A percentile compares a stretch with the other conserved stretches of the same genome.
Evolutionary conservation across 768 basidiomycete species (phyloP).

Genomic region (Psilocybe cyanescens): DNA sequence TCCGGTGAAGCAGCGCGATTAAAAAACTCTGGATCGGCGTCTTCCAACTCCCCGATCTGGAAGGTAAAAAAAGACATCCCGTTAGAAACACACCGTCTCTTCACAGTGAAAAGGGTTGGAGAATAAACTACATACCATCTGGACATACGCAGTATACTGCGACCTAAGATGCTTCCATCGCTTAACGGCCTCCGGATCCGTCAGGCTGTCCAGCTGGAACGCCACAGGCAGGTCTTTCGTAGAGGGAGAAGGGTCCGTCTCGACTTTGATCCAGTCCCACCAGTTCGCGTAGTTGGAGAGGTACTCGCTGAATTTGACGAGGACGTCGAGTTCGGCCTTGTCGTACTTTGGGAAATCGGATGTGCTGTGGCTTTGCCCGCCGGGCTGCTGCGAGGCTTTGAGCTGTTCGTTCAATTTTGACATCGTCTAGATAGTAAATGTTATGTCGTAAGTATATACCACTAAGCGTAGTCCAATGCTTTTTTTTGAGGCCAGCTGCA

Average conservation of each 20-base stretch:
- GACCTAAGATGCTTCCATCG: constrained; percentile 10
- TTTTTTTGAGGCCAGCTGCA: too few relatives aligned
- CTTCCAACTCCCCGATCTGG: constrained; percentile 13
- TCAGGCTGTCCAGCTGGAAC: constrained; percentile 6
- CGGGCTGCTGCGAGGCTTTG: neutral
- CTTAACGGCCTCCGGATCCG: constrained; percentile 7
- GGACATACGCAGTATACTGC: constrained; percentile 17
- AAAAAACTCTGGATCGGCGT: constrained; percentile 13
- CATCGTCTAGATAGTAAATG: neutral
- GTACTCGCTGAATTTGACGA: constrained; percentile 13
- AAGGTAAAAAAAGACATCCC: too few relatives aligned
- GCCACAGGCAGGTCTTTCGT: neutral
- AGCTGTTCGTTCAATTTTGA: neutral
- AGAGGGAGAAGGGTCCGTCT: constrained; percentile 7
- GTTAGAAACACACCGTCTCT: neutral
- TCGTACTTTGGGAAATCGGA: neutral
- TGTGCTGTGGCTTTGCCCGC: neutral
- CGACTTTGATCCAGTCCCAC: constrained; percentile 19
- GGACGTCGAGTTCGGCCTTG: neutral
- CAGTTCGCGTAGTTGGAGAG: constrained; percentile 13
- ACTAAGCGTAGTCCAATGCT: too few relatives aligned
- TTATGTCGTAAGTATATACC: too few relatives aligned
- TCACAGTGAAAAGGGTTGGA: neutral
- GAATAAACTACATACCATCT: constrained; percentile 7
- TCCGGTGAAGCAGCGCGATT: neutral